A percentile compares a stretch with the other conserved stretches of the same genome.
phyloP scores from a whole-genome alignment of 352 stramenopile genomes.

The Phytophthora melonis region DNA sequence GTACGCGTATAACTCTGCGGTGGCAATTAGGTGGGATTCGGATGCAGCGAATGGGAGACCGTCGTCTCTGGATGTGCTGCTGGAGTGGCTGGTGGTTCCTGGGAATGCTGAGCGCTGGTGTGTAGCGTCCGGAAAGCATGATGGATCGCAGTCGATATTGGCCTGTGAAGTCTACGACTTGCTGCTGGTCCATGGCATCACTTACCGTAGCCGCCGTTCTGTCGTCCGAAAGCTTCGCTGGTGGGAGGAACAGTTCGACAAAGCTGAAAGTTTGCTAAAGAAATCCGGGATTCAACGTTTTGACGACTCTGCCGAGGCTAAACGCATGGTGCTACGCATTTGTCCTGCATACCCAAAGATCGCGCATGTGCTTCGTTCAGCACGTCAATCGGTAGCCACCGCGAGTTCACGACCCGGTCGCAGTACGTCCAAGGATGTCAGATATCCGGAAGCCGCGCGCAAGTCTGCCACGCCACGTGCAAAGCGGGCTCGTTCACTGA shows the following conservation, averaged over 20 bases:
- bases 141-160: conserved; percentile 6
- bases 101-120: conserved; percentile 41
- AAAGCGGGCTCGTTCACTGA: neutral
- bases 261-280: conserved; percentile 24
- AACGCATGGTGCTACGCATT: conserved; percentile 12
- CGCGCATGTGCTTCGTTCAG: neutral
- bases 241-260: conserved; percentile 22
- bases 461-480: neutral
- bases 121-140: conserved; percentile 7
- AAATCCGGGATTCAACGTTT: neutral
- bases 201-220: conserved; percentile 2
- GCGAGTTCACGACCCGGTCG: neutral
- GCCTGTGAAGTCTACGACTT: conserved; percentile 21
- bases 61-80: conserved; percentile 38
- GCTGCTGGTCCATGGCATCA: conserved; percentile 15
- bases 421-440: neutral
- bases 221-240: conserved; percentile 11
- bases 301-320: conserved; percentile 1
- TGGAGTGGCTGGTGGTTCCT: conserved; percentile 42
- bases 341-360: conserved; percentile 19
- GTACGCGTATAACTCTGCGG: neutral
- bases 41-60: conserved; percentile 11
- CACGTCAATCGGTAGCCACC: neutral
- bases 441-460: neutral
- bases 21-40: conserved; percentile 5